Evolutionary conservation across 805 yeast genomes (phyloP), one percentile per base, ranked within the genome.

Genomic region (Yamadazyma phyllophila): DNA sequence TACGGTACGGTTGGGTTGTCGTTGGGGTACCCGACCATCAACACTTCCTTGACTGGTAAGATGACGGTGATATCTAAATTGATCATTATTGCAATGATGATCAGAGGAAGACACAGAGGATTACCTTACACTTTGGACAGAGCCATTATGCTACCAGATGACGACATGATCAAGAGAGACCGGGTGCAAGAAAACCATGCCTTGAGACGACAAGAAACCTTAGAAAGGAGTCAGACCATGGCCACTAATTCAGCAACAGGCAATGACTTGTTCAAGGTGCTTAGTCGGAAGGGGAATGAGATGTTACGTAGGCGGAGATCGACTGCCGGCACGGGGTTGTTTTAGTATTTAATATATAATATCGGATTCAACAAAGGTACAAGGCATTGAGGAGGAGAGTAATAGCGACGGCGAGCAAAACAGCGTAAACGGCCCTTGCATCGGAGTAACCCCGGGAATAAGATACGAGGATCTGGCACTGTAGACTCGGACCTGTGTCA

Each of bases 1-100:
- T 95, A 94, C 65, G 97, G 98, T 63, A 91, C 97, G 0, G 98
- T 92, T 40, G 99, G 99, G 0, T 66, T 94, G 49, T 87, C 96
- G 4, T 64, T 90, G 44, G 99, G 99, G 0, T 90, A 82, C 53
- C 87, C 95, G 0, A 69, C 68, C 38, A 69, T 78, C 2, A 70
- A 77, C 49, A 73, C 89, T 7, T 88, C 97, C 1, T 79, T 94
- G 39, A 76, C 85, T 13, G 89, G 80, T 0, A 79, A 84, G 58
- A 88, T 92, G 61, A 77, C 78, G 15, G 74, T 76, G 0, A 57
- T 92, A 7, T 85, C 96, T 1, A 94, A 94, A 59, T 71, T 94
- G 37, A 88, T 92, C 2, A 82, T 94, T 32, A 82, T 88, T 52
- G 92, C 90, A 4, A 81, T 90, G 85, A 82, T 94, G 86, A 77